Evolutionary conservation across 192 early-diverging fungal species (phyloP), one percentile per base, ranked within the genome.

Genomic region (Umbelopsis isabellina): DNA sequence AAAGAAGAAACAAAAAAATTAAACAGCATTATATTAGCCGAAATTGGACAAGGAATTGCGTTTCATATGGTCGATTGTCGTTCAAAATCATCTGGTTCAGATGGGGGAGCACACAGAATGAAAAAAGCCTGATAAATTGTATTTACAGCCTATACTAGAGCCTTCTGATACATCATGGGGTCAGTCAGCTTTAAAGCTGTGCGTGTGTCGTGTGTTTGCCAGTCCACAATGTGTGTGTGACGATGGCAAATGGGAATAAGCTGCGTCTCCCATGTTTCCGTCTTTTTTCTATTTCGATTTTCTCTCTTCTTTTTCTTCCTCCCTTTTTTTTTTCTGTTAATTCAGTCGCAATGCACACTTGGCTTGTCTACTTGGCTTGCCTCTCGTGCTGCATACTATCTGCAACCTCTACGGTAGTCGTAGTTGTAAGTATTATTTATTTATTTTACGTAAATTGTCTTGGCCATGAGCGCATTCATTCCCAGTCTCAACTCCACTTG

Each of bases 361-460:
- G 55, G 55, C 55, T 61, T 35, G 55, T 61, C 55, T 61, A 35
- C 18, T 61, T 61, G 55, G 55, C 55, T n/a, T 61, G 55, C 55
- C 55, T 61, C 7, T 27, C 55, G 55, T 61, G 55, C 55, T 61
- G 30, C 55, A 18, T 61, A 16, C 13, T 61, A 12, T 61, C 55
- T 35, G 55, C 55, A 35, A 23, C 6, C 9, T 22, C 55, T 13
- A 33, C 55, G 11, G 18, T 61, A 27, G 55, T 61, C 25, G 55
- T 61, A 13, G 55, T 61, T 61, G 55, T 61, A 61, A 61, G 55
- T 61, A 61, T 35, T 61, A n/a, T n/a, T n/a, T n/a, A n/a, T n/a
- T n/a, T n/a, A n/a, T n/a, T n/a, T n/a, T n/a, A n/a, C n/a, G 15
- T 15, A 35, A 21, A 49, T 6, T 49, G 37, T 41, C 37, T 41